Evolutionary conservation across 192 early-diverging fungal species (phyloP), one percentile per base, ranked within the genome.

Genomic region (Entomortierella beljakovae): DNA sequence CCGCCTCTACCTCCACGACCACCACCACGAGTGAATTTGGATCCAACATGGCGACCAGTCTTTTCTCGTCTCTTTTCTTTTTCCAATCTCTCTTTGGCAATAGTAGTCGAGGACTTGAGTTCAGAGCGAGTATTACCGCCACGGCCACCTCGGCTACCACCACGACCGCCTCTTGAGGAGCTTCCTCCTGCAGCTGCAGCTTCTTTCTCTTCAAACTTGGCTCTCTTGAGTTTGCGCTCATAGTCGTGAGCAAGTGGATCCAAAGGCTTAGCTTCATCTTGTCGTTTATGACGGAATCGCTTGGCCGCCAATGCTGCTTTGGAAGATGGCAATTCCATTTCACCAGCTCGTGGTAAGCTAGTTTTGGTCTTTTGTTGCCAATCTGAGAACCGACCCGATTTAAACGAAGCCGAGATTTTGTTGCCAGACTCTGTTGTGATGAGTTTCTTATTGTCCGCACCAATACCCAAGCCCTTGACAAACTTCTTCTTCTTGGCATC

Each of bases 401-500:
- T 96, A 84, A 92, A 98, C 20, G 89, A 88, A 6, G 96, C 98
- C 5, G 93, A 92, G 29, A 99, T 88, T 71, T 92, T 81, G n/a
- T 92, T 90, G 37, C 98, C 98, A 56, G 87, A 93, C 70, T 99
- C 98, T 4, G 93, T 95, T 42, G 87, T 88, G 58, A 99, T 97
- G 61, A 95, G 67, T 86, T 98, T 99, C 75, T 95, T 95, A 83
- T 99, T 99, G 70, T 99, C 97, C 1, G 92, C 71, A 18, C 98
- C 98, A 64, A 97, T 88, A 25, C 94, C 95, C 4, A 79, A 67
- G 25, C 96, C 90, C 33, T 84, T 80, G 37, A 95, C 89, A 88
- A 98, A 99, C 64, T 90, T 92, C 82, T 94, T 96, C 85, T 98
- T 98, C 71, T 90, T 94, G 56, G 89, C 86, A 80, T 99, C 97